These are phyloP conservation scores for Hamigera avellanea DNA, from an alignment of 495 filamentous ascomycete genomes.

Conservation along the genomic window DNA sequence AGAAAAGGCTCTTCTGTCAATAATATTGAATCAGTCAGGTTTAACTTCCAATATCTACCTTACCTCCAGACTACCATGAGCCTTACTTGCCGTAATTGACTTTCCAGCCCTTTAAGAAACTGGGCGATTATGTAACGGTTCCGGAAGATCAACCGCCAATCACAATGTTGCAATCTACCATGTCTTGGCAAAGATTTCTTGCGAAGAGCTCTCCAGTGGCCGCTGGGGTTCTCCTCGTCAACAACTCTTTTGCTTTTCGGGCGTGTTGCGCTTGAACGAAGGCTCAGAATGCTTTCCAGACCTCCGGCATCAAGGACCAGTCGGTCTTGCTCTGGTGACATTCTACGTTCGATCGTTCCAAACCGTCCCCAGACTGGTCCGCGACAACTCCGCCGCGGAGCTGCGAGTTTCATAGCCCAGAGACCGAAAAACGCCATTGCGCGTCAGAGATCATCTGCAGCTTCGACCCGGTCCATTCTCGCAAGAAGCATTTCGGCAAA, in stretches of 20 bases:
- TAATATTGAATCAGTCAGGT: no score
- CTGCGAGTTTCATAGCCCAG: slow-evolving; percentile 9
- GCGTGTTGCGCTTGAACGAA: slow-evolving; percentile 1
- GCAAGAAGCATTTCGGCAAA: neutral
- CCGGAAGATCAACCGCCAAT: slow-evolving; percentile 18
- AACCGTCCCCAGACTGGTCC: slow-evolving; percentile 9
- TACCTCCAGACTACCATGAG: no score
- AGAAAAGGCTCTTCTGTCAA: no score
- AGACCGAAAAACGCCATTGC: slow-evolving; percentile 8
- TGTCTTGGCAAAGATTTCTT: slow-evolving; percentile 22
- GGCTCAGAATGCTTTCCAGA: slow-evolving; percentile 24
- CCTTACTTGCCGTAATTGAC: no score
- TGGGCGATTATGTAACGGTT: slow-evolving; percentile 9
- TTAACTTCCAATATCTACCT: no score
- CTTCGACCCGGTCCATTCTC: slow-evolving; percentile 1
- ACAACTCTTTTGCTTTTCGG: slow-evolving; percentile 3
- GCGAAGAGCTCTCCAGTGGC: slow-evolving; percentile 9
- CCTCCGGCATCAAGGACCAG: slow-evolving; percentile 19
- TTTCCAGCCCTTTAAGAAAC: no score
- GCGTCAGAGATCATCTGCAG: slow-evolving; percentile 3
- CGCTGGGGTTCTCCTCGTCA: slow-evolving; percentile 7
- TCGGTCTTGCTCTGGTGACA: slow-evolving; percentile 15
- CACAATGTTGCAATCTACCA: slow-evolving; percentile 13
- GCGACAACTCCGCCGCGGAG: slow-evolving; percentile 20
- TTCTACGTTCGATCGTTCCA: slow-evolving; percentile 13